Evolutionary conservation across 2,329 filamentous ascomycete genomes (phyloP), one percentile per base, ranked within the genome.

Genomic region (Diaporthe vaccinii): DNA sequence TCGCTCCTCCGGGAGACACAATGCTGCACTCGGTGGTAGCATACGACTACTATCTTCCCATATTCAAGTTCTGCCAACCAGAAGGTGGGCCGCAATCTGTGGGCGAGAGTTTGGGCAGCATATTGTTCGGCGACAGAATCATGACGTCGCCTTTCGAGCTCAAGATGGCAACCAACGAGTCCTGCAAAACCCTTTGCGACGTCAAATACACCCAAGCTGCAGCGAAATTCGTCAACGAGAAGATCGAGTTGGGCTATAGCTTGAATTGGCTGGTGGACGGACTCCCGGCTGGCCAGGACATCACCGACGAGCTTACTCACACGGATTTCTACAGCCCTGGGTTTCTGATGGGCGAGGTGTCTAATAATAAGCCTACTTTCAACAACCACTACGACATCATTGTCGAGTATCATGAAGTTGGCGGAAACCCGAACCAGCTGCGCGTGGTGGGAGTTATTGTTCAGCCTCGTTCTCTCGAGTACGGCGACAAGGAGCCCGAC

Each of bases 351-450:
- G 95, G 95, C 28, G 81, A 85, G 71, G 83, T 87, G 65, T 86
- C 89, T 41, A 87, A 90, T 58, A 89, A 89, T 46, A 87, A 92
- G 55, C 84, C 91, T 28, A 85, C 86, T 59, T 89, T 99, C 82
- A 95, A 98, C 87, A 99, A 98, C 84, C 97, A 99, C 84, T 98
- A 97, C 86, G 94, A 98, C 79, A 98, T 99, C 79, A 84, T 93
- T 68, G 91, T 99, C 80, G 96, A 99, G 80, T 98, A 98, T 82
- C 97, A 99, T 82, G 89, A 94, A 80, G 93, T 96, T 53, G 89
- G 87, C 78, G 89, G 89, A 20, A 88, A 90, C 78, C 85, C 88
- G 61, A 88, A 93, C 75, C 91, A 96, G 83, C 95, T 93, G 79
- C 91, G 97, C 36, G 96, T 99, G 0, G 97, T 99, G 8, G 97